phyloP scores from a whole-genome alignment of 1,284 basidiomycete species.

The Moniliella sp. region DNA sequence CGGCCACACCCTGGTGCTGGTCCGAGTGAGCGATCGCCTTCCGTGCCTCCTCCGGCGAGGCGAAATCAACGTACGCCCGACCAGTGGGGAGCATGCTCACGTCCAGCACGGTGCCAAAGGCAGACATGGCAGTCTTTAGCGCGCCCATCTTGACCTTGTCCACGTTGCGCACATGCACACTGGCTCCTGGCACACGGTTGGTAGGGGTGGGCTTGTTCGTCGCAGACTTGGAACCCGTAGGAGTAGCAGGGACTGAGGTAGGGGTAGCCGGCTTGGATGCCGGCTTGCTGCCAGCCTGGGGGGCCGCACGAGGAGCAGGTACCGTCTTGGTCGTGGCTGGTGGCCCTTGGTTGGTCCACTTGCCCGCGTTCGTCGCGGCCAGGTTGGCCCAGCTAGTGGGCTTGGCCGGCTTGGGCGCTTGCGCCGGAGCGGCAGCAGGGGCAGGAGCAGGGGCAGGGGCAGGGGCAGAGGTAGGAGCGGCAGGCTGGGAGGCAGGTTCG shows the following conservation, averaged over 20 bases:
- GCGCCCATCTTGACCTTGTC: conserved; percentile 49
- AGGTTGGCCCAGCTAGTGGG: conserved; percentile 33
- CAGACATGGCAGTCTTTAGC: conserved; percentile 44
- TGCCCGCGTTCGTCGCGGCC: conserved; percentile 20
- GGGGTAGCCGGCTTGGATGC: conserved; percentile 35
- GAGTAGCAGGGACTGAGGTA: conserved; percentile 1
- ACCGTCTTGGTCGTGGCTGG: conserved; percentile 4
- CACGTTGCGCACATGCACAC: conserved; percentile 40
- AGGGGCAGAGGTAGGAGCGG: conserved; percentile 22
- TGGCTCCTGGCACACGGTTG: conserved; percentile 1
- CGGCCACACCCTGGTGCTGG: conserved; percentile 59
- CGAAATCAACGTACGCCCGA: conserved; percentile 82
- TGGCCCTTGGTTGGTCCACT: conserved; percentile 21
- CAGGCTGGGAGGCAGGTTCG: conserved; percentile 3
- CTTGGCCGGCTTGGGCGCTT: conserved; percentile 13
- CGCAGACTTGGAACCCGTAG: not conserved
- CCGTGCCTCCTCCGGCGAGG: conserved; percentile 52
- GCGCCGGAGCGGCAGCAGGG: conserved; percentile 11
- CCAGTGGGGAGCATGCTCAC: conserved; percentile 67
- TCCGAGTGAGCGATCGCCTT: conserved; percentile 60
- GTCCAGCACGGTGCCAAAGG: conserved; percentile 69
- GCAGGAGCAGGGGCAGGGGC: conserved; percentile 24
- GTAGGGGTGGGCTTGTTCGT: not conserved
- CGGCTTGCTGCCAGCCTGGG: conserved; percentile 4
- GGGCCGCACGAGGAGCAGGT: conserved; percentile 37